A percentile compares a stretch with the other conserved stretches of the same genome.
These are phyloP conservation scores for Ceratonia siliqua DNA, from an alignment of 306 rosid species.

Conservation along the genomic window DNA sequence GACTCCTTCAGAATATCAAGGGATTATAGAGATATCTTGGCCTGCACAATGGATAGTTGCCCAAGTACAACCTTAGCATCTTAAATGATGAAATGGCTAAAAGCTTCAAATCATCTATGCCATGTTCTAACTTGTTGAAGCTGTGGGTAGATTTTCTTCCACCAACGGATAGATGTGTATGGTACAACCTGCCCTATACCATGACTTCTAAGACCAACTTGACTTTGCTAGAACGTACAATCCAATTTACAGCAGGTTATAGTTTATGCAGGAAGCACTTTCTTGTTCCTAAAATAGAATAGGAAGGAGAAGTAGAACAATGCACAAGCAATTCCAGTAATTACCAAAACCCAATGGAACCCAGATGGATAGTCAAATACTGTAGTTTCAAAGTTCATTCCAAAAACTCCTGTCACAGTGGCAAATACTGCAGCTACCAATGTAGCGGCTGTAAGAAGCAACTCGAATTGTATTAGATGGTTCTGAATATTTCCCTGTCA, in stretches of 20 bases:
- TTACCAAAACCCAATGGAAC: slow-evolving; percentile 62
- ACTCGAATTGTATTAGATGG: slow-evolving; percentile 81
- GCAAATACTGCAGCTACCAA: slow-evolving; percentile 79
- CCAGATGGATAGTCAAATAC: slow-evolving; percentile 59
- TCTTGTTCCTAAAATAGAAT: slow-evolving; percentile 67
- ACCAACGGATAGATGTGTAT: slow-evolving; percentile 18
- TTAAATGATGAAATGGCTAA: slow-evolving; percentile 36
- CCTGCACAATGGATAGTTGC: slow-evolving; percentile 70
- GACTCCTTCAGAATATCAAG: slow-evolving; percentile 55
- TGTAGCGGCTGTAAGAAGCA: slow-evolving; percentile 90
- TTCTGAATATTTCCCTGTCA: slow-evolving; percentile 92
- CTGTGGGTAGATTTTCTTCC: neutral
- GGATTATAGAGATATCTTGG: slow-evolving; percentile 62
- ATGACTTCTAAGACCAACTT: slow-evolving; percentile 2
- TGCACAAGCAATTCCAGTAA: slow-evolving; percentile 56
- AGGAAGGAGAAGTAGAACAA: slow-evolving; percentile 58
- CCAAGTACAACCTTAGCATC: slow-evolving; percentile 57
- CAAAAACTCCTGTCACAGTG: slow-evolving; percentile 79
- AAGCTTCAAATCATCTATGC: slow-evolving; percentile 15
- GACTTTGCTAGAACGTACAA: slow-evolving; percentile 29
- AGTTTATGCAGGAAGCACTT: slow-evolving; percentile 59
- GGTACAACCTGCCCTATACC: slow-evolving; percentile 12
- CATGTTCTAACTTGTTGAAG: slow-evolving; percentile 17
- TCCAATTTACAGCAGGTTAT: slow-evolving; percentile 14
- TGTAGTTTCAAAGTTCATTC: slow-evolving; percentile 68